These are phyloP conservation scores for Madurella mycetomatis DNA, from an alignment of 2,329 filamentous ascomycete species.

Conservation along the genomic window DNA sequence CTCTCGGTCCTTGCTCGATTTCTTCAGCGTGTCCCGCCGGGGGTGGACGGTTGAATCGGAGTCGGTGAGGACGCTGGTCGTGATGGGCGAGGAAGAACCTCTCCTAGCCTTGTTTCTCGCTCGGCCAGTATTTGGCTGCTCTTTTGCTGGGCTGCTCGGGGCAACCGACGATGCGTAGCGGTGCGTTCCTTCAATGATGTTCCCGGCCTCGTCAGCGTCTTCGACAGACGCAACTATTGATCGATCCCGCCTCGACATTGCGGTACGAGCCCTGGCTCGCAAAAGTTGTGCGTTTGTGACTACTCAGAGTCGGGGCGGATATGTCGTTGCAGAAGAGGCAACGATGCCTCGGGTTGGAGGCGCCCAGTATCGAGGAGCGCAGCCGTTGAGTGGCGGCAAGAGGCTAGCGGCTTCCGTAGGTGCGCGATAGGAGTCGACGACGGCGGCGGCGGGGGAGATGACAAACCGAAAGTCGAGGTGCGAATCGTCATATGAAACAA, in stretches of 20 bases:
- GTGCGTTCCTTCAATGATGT: slow-evolving; percentile 36
- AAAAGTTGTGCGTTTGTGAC: slow-evolving; percentile 8
- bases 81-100: slow-evolving; percentile 34
- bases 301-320: slow-evolving; percentile 3
- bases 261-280: slow-evolving; percentile 24
- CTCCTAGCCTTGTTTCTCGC: slow-evolving; percentile 40
- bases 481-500: slow-evolving; percentile 1
- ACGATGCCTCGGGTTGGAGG: slow-evolving; percentile 22
- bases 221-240: slow-evolving; percentile 42
- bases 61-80: slow-evolving; percentile 35
- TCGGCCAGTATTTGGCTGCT: slow-evolving; percentile 50
- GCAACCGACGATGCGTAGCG: slow-evolving; percentile 47
- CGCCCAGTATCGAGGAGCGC: slow-evolving; percentile 17
- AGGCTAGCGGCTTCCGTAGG: too few relatives aligned
- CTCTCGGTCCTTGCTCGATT: slow-evolving; percentile 29
- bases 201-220: slow-evolving; percentile 48
- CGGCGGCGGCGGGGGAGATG: background rate
- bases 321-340: slow-evolving; percentile 20
- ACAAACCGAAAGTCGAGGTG: slow-evolving; percentile 7
- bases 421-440: too few relatives aligned
- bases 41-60: slow-evolving; percentile 43
- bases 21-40: slow-evolving; percentile 29
- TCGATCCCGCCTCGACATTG: slow-evolving; percentile 40
- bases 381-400: slow-evolving; percentile 10
- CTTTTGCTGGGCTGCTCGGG: slow-evolving; percentile 39